These are phyloP conservation scores for Lithohypha guttulata DNA, from an alignment of 2,329 filamentous ascomycete species.

Conservation along the genomic window DNA sequence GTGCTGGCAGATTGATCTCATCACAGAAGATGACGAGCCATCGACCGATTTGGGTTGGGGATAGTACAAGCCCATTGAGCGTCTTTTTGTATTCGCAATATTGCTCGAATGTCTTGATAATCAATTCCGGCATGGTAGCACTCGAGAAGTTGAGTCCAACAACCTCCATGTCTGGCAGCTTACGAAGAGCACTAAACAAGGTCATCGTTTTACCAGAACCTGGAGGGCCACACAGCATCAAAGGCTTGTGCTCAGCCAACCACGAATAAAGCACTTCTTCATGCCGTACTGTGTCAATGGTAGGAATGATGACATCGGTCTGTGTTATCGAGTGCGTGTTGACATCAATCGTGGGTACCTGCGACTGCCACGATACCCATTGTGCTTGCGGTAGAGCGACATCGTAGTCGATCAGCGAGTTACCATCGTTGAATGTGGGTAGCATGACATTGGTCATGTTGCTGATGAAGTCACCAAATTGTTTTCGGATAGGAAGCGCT, in stretches of 20 bases:
- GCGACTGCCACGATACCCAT: constrained; percentile 88
- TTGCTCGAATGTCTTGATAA: constrained; percentile 99
- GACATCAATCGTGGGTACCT: constrained; percentile 89
- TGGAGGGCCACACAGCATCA: constrained; percentile 90
- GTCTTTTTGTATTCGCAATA: constrained; percentile 99
- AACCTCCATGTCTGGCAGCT: constrained; percentile 96
- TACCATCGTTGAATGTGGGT: constrained; percentile 63
- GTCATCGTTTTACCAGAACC: constrained; percentile 99
- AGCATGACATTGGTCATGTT: constrained; percentile 77
- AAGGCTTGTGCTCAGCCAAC: constrained; percentile 95
- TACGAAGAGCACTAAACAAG: constrained; percentile 90
- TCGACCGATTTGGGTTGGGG: constrained; percentile 88
- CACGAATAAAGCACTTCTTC: constrained; percentile 99
- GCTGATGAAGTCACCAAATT: constrained; percentile 75
- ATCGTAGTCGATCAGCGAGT: constrained; percentile 92
- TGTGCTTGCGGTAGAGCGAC: constrained; percentile 76
- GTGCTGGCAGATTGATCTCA: constrained; percentile 96
- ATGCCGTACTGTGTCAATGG: constrained; percentile 90
- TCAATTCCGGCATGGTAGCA: constrained; percentile 89
- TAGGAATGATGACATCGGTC: constrained; percentile 97
- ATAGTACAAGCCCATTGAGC: constrained; percentile 86
- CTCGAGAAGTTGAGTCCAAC: constrained; percentile 99
- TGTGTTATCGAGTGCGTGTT: constrained; percentile 97
- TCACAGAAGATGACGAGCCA: constrained; percentile 99
- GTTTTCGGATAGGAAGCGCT: constrained; percentile 73